phyloP scores from a whole-genome alignment of 495 filamentous ascomycete species.

The Symbiotaphrina buchneri region DNA sequence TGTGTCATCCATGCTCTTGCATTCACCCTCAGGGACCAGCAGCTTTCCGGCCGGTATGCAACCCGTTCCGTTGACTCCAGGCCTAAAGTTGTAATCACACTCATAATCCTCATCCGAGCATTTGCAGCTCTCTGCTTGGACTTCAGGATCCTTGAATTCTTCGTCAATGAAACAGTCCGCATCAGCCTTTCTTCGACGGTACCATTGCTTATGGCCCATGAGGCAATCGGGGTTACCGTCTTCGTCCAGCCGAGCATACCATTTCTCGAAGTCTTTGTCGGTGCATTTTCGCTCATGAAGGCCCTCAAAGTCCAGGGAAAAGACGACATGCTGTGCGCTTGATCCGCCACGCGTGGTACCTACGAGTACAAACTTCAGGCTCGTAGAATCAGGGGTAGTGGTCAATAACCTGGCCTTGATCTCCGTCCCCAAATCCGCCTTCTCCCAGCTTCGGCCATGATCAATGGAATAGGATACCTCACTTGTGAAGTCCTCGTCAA shows the following conservation, averaged over 20 bases:
- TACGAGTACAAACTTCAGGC: slow-evolving; percentile 66
- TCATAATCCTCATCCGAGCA: slow-evolving; percentile 75
- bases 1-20: slow-evolving; percentile 38
- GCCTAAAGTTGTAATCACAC: slow-evolving; percentile 88
- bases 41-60: slow-evolving; percentile 38
- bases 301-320: slow-evolving; percentile 60
- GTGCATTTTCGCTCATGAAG: slow-evolving; percentile 66
- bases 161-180: slow-evolving; percentile 75
- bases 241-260: slow-evolving; percentile 63
- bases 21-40: slow-evolving; percentile 31
- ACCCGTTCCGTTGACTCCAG: slow-evolving; percentile 32
- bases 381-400: slow-evolving; percentile 76
- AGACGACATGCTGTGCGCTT: slow-evolving; percentile 27
- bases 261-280: slow-evolving; percentile 62
- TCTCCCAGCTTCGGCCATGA: slow-evolving; percentile 64
- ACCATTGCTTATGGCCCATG: slow-evolving; percentile 87
- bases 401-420: slow-evolving; percentile 47
- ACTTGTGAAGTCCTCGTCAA: slow-evolving; percentile 37
- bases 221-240: slow-evolving; percentile 65
- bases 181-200: slow-evolving; percentile 56
- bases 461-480: slow-evolving; percentile 63
- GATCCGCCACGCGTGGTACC: slow-evolving; percentile 21
- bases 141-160: slow-evolving; percentile 51
- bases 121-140: slow-evolving; percentile 44
- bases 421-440: slow-evolving; percentile 33